phyloP scores from a whole-genome alignment of 352 stramenopile genomes.

The Pythium aristosporum region DNA sequence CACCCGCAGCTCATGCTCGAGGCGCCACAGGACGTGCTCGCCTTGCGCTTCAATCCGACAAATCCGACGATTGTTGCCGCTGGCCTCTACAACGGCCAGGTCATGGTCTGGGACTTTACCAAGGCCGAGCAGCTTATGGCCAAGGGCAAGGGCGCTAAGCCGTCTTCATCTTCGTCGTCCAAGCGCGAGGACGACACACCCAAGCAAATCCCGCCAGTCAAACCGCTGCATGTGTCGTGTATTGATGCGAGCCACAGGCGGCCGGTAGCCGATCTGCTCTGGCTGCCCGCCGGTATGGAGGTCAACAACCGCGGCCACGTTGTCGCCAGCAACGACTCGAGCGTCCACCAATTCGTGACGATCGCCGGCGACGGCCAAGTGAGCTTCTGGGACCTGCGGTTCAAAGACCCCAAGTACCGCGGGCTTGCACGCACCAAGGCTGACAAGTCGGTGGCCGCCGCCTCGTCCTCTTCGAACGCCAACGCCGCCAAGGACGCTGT shows the following conservation, averaged over 20 bases:
- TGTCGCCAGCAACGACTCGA: constrained; percentile 34
- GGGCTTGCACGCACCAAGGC: constrained; percentile 59
- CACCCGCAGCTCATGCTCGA: constrained; percentile 92
- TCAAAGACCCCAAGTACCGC: constrained; percentile 85
- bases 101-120: constrained; percentile 91
- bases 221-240: constrained; percentile 76
- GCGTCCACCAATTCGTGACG: constrained; percentile 90
- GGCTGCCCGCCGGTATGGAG: constrained; percentile 82
- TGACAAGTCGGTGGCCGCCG: constrained; percentile 39
- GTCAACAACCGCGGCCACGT: constrained; percentile 89
- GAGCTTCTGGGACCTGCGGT: constrained; percentile 92
- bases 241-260: constrained; percentile 88
- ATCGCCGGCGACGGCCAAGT: constrained; percentile 90
- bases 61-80: constrained; percentile 81
- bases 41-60: constrained; percentile 89
- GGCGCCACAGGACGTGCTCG: constrained; percentile 86
- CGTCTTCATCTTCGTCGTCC: constrained; percentile 8
- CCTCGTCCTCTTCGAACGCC: neutral
- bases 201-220: constrained; percentile 70
- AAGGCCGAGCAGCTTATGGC: constrained; percentile 69
- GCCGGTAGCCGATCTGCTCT: constrained; percentile 86
- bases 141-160: constrained; percentile 50
- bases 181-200: constrained; percentile 38
- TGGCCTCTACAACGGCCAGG: constrained; percentile 86
- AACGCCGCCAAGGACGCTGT: constrained; percentile 50